Base-by-base conservation (phyloP, 2,329 filamentous ascomycete genomes). In the Fusarium tjaetaba region DNA sequence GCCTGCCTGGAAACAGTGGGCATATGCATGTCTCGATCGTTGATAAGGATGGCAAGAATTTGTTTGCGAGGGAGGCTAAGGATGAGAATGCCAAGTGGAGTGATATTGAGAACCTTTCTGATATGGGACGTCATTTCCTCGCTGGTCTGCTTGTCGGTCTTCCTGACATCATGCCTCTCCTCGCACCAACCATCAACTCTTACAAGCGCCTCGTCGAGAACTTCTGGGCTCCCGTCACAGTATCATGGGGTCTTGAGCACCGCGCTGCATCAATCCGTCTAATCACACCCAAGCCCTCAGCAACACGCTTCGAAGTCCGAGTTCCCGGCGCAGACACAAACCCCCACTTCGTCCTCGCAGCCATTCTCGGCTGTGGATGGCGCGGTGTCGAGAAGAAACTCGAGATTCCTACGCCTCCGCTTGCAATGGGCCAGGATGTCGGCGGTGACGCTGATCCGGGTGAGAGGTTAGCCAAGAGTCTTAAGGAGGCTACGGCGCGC, bases 161-260 rank as follows among this genome's bases (percentile, higher is more conserved):
- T 8, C 94, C 96, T 5, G 94, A 98, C 79, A 90, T 98, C 75
- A 99, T 99, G 96, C 96, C 96, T 2, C 87, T 98, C 66, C 87
- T 99, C 18, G 96, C 96, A 2, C 96, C 96, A 0, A 99, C 94
- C 2, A 90, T 99, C 79, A 99, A 99, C 87, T 97, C 94, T 70
- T 99, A 99, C 87, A 99, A 99, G 85, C 92, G 96, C 7, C 88
- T 99, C 1, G 96, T 99, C 5, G 96, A 99, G 86, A 98, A 98
- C 84, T 98, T 98, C 84, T 99, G 96, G 96, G 96, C 96, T 0
- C 96, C 96, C 0, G 96, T 99, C 11, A 98, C 96, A 0, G 96
- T 98, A 0, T 97, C 94, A 0, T 99, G 96, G 96, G 96, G 96
- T 2, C 85, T 98, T 10, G 96, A 98, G 83, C 96, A 99, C 81